These are phyloP conservation scores for Rosa persica DNA, from an alignment of 306 rosid genomes.

Conservation along the genomic window DNA sequence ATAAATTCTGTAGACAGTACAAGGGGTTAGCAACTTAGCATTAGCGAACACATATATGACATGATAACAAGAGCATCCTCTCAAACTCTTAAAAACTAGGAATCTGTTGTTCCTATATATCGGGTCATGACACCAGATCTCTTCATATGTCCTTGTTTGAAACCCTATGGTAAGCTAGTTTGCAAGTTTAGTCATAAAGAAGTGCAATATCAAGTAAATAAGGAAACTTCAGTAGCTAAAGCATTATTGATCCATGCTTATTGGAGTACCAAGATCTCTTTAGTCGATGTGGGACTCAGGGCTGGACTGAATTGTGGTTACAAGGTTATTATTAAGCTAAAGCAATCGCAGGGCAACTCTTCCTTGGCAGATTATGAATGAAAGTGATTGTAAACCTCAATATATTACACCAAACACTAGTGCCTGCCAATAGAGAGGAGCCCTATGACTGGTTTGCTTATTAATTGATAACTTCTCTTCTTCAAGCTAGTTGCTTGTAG, in stretches of 20 bases:
- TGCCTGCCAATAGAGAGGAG: slow-evolving; percentile 57
- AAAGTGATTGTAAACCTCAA: neutral
- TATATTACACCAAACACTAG: neutral
- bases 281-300: neutral
- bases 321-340: slow-evolving; percentile 33
- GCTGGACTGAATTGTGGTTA: neutral
- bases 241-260: neutral
- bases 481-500: neutral
- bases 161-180: neutral
- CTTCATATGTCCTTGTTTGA: neutral
- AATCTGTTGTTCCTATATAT: too few relatives aligned
- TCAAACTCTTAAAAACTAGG: too few relatives aligned
- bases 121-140: neutral
- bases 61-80: too few relatives aligned
- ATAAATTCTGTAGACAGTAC: too few relatives aligned
- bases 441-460: slow-evolving; percentile 63
- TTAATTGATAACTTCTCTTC: neutral
- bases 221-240: neutral
- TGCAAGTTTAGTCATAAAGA: too few relatives aligned
- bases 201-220: too few relatives aligned
- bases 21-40: too few relatives aligned
- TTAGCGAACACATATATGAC: too few relatives aligned
- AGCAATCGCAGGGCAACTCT: slow-evolving; percentile 61
- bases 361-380: slow-evolving; percentile 43
- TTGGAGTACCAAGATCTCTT: neutral